Evolutionary conservation across 2,329 filamentous ascomycete species (phyloP).

Genomic region (Ceratocystis albifundus): DNA sequence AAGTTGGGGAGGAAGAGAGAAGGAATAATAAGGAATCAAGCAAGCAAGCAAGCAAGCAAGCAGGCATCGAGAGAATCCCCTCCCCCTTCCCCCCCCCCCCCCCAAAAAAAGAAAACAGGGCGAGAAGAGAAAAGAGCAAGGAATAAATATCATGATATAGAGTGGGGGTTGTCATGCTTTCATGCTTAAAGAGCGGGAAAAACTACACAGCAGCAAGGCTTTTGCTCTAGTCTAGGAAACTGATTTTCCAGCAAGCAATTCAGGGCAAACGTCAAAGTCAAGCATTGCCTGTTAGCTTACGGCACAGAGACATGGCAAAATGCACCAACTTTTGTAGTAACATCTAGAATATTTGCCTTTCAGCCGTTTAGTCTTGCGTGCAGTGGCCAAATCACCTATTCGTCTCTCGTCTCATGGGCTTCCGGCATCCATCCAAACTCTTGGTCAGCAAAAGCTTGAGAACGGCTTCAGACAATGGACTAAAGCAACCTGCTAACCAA

Average conservation of each 20-base stretch:
- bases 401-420: background rate
- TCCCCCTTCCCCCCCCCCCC: too few relatives aligned
- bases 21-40: background rate
- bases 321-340: too few relatives aligned
- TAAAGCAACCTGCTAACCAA: background rate
- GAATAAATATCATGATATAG: background rate
- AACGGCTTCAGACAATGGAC: background rate
- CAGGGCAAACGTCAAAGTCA: background rate
- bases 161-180: background rate
- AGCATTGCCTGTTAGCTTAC: background rate
- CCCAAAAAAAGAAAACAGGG: background rate
- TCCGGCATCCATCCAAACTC: background rate
- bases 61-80: background rate
- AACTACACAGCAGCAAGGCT: background rate
- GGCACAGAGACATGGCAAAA: too few relatives aligned
- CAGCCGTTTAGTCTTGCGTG: too few relatives aligned
- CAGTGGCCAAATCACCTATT: too few relatives aligned
- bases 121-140: conserved; percentile 9
- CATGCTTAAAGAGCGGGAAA: background rate
- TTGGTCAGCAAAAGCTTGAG: background rate
- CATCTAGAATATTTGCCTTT: too few relatives aligned
- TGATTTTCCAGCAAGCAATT: background rate
- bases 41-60: too few relatives aligned
- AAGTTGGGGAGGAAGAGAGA: background rate
- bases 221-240: background rate